Percentiles rank a stretch among this genome's conserved stretches.
Evolutionary conservation across 75 land plant species (phyloP).

Genomic region (Cupressus sempervirens): DNA sequence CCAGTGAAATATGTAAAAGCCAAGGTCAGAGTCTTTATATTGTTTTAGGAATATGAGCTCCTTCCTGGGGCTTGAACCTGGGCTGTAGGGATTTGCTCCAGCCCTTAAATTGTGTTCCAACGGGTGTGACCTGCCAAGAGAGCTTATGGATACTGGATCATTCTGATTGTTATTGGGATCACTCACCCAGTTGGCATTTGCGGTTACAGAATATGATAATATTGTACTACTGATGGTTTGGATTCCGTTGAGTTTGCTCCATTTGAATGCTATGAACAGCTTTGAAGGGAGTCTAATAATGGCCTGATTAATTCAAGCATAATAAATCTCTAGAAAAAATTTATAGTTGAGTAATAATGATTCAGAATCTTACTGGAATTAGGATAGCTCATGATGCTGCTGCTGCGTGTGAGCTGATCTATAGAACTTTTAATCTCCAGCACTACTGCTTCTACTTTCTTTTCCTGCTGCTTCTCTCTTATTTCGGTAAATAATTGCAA

Average conservation of each 20-base stretch:
- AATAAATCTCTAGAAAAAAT: not conserved
- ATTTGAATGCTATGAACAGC: conserved; percentile 1
- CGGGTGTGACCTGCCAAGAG: conserved; percentile 30
- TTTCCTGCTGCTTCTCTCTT: not conserved
- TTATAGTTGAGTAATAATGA: not conserved
- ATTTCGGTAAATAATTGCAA: not conserved
- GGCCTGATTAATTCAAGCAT: not conserved
- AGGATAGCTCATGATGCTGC: not conserved
- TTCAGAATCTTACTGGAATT: not conserved
- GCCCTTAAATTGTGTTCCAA: conserved; percentile 49
- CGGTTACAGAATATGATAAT: not conserved
- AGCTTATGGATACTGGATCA: not conserved
- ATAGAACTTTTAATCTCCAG: not conserved
- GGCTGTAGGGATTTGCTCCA: conserved; percentile 48
- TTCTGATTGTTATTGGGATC: not conserved
- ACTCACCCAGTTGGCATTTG: not conserved
- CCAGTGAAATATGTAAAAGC: conserved; percentile 67
- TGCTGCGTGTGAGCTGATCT: not conserved
- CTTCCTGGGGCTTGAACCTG: conserved; percentile 45
- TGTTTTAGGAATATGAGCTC: conserved; percentile 30
- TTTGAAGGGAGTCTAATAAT: not conserved
- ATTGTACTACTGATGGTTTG: not conserved
- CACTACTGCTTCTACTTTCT: not conserved
- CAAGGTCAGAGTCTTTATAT: conserved; percentile 52
- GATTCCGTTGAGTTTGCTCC: too few species aligned